Evolutionary conservation across 2,329 filamentous ascomycete genomes (phyloP).

Genomic region (Botrytis hyacinthi): DNA sequence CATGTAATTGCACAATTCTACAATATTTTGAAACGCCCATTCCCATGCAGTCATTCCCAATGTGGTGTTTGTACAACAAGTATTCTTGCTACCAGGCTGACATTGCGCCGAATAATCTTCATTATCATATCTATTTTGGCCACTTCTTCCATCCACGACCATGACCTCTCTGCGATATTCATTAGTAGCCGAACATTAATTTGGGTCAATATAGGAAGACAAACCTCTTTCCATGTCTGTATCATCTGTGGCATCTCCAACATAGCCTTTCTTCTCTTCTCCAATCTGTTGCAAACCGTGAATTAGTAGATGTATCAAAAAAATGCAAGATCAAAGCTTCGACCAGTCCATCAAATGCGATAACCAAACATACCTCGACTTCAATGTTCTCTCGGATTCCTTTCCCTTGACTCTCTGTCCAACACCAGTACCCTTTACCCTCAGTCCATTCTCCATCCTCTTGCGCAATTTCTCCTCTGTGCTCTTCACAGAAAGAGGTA

Average conservation of each 20-base stretch:
- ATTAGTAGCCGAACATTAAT: conserved; percentile 39
- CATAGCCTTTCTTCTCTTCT: conserved; percentile 89
- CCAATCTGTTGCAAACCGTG: conserved; percentile 57
- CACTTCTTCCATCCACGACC: conserved; percentile 74
- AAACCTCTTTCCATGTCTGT: conserved; percentile 87
- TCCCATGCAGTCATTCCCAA: conserved; percentile 27
- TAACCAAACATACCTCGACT: conserved; percentile 59
- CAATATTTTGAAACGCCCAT: conserved; percentile 26
- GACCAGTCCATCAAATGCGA: conserved; percentile 30
- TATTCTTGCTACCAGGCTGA: conserved; percentile 12
- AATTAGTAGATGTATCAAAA: conserved; percentile 23
- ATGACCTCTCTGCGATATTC: conserved; percentile 57
- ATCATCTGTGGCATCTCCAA: conserved; percentile 91
- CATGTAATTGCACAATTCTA: conserved; percentile 24
- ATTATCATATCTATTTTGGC: conserved; percentile 49
- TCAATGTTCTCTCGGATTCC: conserved; percentile 82
- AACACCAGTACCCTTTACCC: conserved; percentile 88
- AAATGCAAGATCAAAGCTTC: not conserved
- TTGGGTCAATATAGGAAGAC: conserved; percentile 35
- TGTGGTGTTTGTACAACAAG: conserved; percentile 32
- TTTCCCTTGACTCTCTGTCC: conserved; percentile 96
- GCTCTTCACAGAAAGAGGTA: conserved; percentile 75
- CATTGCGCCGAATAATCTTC: conserved; percentile 8
- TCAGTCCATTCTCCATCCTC: conserved; percentile 74
- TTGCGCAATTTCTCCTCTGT: conserved; percentile 67